Base-by-base conservation (phyloP, 495 filamentous ascomycete genomes). In the Xylaria grammica region DNA sequence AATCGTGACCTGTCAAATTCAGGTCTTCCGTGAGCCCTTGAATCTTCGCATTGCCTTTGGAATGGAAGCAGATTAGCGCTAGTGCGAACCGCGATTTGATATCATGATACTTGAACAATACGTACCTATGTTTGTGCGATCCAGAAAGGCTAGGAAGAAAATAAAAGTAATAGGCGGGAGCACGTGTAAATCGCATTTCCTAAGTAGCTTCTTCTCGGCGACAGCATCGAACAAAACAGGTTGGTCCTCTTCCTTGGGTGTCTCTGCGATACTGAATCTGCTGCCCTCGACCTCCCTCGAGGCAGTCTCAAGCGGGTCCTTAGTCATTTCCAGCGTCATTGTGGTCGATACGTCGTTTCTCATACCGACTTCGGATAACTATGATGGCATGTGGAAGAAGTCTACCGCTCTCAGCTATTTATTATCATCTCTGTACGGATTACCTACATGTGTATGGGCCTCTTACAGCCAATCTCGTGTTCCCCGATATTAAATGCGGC, bases 81-180 rank as follows among this genome's bases (percentile, higher is more conserved):
- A 38, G 29, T 40, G 8, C 36, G n/a, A 36, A n/a, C n/a, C 10
- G 30, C 52, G 4, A n/a, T 2, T 55, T 36, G 1, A 20, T 55
- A 3, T 82, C 82, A 11, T 71, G 24, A 83, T 82, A 51, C 82
- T 87, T 36, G 92, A 80, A 64, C 89, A 88, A 1, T 90, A 90
- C 77, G 92, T 93, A 32, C 89, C 91, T 57, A 92, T 86, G 69
- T 92, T 91, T 4, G 87, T 89, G 29, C 87, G 83, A 72, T 82
- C 80, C 24, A 83, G 74, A 65, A 81, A 84, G 63, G 77, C 70
- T 70, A 54, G 38, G 11, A 69, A 74, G 40, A 54, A 63, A 30
- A 34, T 46, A 29, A 70, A 50, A 32, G 57, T 66, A 68, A 70
- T 69, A 63, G 83, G 79, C 3, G 82, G 82, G 22, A 85, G 72